Evolutionary conservation across 441 rosid genomes (phyloP), one percentile per base, ranked within the genome.

Genomic region (Populus hybrid): DNA sequence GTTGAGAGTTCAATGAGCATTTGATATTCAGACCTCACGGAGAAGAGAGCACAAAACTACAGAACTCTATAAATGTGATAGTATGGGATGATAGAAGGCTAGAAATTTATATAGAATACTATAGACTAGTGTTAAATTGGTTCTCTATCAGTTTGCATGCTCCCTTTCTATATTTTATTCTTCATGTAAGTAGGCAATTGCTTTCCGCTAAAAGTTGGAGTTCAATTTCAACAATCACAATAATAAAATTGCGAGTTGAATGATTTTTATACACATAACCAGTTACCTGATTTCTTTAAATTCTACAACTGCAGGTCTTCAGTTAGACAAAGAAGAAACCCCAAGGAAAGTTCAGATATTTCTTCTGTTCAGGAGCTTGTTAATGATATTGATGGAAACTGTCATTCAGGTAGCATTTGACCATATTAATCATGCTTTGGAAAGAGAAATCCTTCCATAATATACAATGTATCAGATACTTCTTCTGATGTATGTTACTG

Each of bases 361-460:
- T 88, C 97, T n/a, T 94, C 98, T 86, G 82, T 95, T 79, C 98
- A 95, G 80, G 88, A 93, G 85, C 97, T 95, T 82, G 71, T 90
- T 72, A 72, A 85, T 78, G 94, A 88, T 30, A 82, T 89, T 80
- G 95, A 95, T 77, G 80, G 84, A 76, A 85, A 81, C 71, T 90
- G 90, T 83, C 93, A 93, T 84, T 85, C 93, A 70, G 97, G 97
- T 93, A 85, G 63, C 59, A 75, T 75, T 72, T 80, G 50, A 59
- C 35, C 73, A 50, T 67, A 57, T 32, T 73, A 74, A 2, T 72
- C 72, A 10, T 10, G 35, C 57, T 73, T 30, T 72, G 77, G 40
- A 57, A 69, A 32, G 20, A 76, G 57, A 20, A 67, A 67, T 65
- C 32, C 46, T 80, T 67, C 72, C 69, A 30, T 28, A 32, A 53